These are phyloP conservation scores for Fusarium nurragi DNA, from an alignment of 2,329 filamentous ascomycete genomes.

Conservation along the genomic window DNA sequence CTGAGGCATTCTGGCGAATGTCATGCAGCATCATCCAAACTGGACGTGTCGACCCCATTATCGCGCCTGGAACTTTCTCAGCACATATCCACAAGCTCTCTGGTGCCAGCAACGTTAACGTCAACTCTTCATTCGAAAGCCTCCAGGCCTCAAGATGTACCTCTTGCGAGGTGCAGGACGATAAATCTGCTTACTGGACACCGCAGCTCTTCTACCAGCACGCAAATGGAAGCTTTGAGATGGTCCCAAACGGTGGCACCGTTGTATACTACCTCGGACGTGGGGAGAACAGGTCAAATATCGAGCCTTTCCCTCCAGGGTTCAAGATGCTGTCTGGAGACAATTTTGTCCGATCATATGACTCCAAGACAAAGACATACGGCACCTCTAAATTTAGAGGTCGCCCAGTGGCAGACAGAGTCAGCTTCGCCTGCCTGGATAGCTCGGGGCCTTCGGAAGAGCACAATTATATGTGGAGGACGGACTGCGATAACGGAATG, in stretches of 20 bases:
- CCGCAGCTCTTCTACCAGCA: slow-evolving; percentile 39
- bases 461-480: slow-evolving; percentile 37
- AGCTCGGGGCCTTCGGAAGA: slow-evolving; percentile 35
- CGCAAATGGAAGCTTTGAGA: slow-evolving; percentile 35
- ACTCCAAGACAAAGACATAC: slow-evolving; percentile 37
- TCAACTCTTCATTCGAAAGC: slow-evolving; percentile 19
- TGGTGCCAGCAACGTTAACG: slow-evolving; percentile 37
- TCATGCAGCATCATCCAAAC: slow-evolving; percentile 40
- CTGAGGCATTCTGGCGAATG: slow-evolving; percentile 40
- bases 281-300: slow-evolving; percentile 37
- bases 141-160: slow-evolving; percentile 37
- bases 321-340: slow-evolving; percentile 39
- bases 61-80: slow-evolving; percentile 31
- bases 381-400: slow-evolving; percentile 11
- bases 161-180: slow-evolving; percentile 39
- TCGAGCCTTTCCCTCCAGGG: slow-evolving; percentile 37
- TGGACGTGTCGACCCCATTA: slow-evolving; percentile 35
- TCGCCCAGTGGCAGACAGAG: slow-evolving; percentile 31
- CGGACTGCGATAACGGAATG: slow-evolving; percentile 39
- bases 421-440: slow-evolving; percentile 40
- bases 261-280: slow-evolving; percentile 40
- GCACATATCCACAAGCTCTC: slow-evolving; percentile 39
- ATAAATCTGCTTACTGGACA: slow-evolving; percentile 42
- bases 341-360: slow-evolving; percentile 23
- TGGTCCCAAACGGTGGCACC: slow-evolving; percentile 38